Conservation (phyloP, 768 basidiomycete genomes). For the Candolleomyces eurysporus region DNA sequence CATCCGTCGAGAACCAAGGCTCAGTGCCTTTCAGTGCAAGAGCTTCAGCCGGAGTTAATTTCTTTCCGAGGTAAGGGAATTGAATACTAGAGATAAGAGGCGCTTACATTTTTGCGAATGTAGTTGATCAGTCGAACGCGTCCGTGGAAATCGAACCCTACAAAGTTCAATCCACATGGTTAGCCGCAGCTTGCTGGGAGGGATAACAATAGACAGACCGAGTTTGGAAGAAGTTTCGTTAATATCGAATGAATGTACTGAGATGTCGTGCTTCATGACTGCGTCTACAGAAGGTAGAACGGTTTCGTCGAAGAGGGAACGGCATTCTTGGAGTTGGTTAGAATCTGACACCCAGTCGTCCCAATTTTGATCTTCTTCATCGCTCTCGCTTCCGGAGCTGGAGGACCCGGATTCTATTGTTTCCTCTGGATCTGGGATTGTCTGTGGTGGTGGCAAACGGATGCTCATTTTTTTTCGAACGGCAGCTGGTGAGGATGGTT, state of each 20-base stretch:
- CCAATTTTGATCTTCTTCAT: conserved; percentile 67
- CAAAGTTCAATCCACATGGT: conserved; percentile 5
- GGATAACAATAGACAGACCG: conserved; percentile 40
- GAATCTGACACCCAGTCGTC: conserved; percentile 83
- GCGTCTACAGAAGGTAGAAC: conserved; percentile 56
- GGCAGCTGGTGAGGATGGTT: no score
- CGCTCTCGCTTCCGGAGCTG: conserved; percentile 28
- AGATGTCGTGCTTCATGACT: conserved; percentile 61
- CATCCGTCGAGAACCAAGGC: conserved; percentile 67
- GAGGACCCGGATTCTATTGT: conserved; percentile 26
- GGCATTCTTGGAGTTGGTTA: conserved; percentile 47
- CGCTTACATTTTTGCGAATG: conserved; percentile 69
- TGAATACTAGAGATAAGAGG: conserved; percentile 6
- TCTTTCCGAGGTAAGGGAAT: conserved; percentile 37
- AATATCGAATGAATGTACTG: conserved; percentile 62
- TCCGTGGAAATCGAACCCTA: conserved; percentile 77
- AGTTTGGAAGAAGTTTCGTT: conserved; percentile 46
- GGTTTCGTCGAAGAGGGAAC: conserved; percentile 74
- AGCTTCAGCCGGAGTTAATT: conserved; percentile 45
- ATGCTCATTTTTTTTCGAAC: conserved; percentile 30
- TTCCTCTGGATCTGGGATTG: conserved; percentile 23
- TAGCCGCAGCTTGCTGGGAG: background rate
- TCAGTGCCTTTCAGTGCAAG: conserved; percentile 54
- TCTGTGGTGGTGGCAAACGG: conserved; percentile 30
- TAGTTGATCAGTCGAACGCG: conserved; percentile 84